Percentiles rank a stretch among this genome's conserved stretches.
phyloP scores from a whole-genome alignment of 805 yeast genomes.

The Candida easanensis region DNA sequence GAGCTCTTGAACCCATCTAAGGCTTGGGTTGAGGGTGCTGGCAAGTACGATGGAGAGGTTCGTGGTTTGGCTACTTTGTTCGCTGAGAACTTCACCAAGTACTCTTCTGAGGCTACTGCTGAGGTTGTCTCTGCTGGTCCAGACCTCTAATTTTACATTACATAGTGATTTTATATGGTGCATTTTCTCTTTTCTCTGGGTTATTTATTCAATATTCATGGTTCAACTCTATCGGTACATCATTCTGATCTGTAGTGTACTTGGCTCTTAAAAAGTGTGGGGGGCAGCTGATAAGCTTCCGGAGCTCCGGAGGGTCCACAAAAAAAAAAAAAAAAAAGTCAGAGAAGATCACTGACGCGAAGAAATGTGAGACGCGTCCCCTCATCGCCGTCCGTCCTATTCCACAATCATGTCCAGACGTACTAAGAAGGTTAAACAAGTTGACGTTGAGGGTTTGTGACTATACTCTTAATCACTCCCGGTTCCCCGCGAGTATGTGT shows the following conservation, averaged over 20 bases:
- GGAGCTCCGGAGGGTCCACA: background rate
- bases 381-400: background rate
- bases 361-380: background rate
- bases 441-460: too few relatives aligned
- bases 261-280: too few relatives aligned
- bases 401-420: background rate
- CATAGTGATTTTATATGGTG: background rate
- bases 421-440: background rate
- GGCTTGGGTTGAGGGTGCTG: conserved; percentile 66
- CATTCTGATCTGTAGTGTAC: background rate
- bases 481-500: background rate
- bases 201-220: conserved; percentile 7
- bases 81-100: conserved; percentile 82
- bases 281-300: too few relatives aligned
- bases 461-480: background rate
- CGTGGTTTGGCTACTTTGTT: conserved; percentile 71
- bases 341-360: background rate
- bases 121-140: conserved; percentile 97
- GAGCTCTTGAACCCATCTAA: conserved; percentile 84
- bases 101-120: conserved; percentile 74
- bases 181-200: background rate
- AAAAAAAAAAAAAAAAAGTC: background rate
- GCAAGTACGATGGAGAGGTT: conserved; percentile 53
- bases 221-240: background rate
- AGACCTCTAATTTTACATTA: conserved; percentile 19